phyloP scores from a whole-genome alignment of 2,329 filamentous ascomycete species.

The Xylaria polymorpha region DNA sequence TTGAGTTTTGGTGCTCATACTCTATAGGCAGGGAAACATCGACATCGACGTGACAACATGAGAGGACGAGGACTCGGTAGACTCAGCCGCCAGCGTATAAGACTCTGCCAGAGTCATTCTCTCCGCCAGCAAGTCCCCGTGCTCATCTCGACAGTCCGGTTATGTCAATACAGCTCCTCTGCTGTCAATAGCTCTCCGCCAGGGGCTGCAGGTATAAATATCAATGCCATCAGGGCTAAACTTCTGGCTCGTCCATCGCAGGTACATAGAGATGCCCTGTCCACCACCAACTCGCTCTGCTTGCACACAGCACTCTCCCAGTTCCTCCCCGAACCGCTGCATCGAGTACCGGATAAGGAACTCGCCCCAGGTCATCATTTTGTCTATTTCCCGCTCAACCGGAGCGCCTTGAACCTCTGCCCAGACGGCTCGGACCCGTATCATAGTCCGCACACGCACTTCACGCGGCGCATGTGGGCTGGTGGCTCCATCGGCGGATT shows the following conservation, averaged over 20 bases:
- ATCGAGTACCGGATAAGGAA: no score
- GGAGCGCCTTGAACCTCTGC: slow-evolving; percentile 71
- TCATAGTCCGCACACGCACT: slow-evolving; percentile 78
- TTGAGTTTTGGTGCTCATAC: no score
- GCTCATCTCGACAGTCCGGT: slow-evolving; percentile 2
- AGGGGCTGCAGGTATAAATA: slow-evolving; percentile 26
- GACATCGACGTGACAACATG: slow-evolving; percentile 21
- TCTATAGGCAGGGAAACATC: slow-evolving; percentile 13
- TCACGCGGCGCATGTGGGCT: slow-evolving; percentile 86
- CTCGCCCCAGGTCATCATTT: slow-evolving; percentile 81
- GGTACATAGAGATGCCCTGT: slow-evolving; percentile 52
- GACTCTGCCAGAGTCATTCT: slow-evolving; percentile 4
- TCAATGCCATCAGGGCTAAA: slow-evolving; percentile 42
- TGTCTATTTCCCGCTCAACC: slow-evolving; percentile 84
- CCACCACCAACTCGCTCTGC: slow-evolving; percentile 72
- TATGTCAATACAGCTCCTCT: slow-evolving; percentile 18
- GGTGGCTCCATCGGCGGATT: slow-evolving; percentile 76
- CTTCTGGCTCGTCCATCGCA: slow-evolving; percentile 45
- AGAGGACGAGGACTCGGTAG: slow-evolving; percentile 20
- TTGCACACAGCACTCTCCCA: slow-evolving; percentile 71
- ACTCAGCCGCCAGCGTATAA: slow-evolving; percentile 19
- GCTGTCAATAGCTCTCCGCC: background rate
- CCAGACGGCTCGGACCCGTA: slow-evolving; percentile 86
- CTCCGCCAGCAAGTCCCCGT: background rate
- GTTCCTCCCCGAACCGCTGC: slow-evolving; percentile 55